Evolutionary conservation across 1,284 basidiomycete species (phyloP).

Genomic region (Apiotrichum domesticum): DNA sequence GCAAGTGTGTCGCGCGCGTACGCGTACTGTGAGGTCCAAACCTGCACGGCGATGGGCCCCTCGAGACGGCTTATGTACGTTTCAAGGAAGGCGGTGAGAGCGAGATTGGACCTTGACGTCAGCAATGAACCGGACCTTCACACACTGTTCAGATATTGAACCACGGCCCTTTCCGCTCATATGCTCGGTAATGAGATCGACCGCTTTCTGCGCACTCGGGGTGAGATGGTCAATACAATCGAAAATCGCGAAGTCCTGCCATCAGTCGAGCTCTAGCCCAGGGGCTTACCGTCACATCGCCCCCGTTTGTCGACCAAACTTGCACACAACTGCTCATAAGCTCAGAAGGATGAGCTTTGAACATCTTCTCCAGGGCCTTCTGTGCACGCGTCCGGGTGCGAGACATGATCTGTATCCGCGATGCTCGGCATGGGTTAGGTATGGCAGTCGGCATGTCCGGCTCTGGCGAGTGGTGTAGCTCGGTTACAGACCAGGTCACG

Average conservation of each 20-base stretch:
- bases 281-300: slow-evolving; percentile 22
- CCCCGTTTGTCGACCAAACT: slow-evolving; percentile 30
- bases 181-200: slow-evolving; percentile 81
- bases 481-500: slow-evolving; percentile 33
- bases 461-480: background rate
- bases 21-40: slow-evolving; percentile 75
- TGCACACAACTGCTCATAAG: slow-evolving; percentile 58
- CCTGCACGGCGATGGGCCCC: slow-evolving; percentile 80
- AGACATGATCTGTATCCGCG: slow-evolving; percentile 39
- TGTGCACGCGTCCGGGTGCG: slow-evolving; percentile 57
- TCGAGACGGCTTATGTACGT: slow-evolving; percentile 79
- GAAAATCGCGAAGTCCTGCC: slow-evolving; percentile 55
- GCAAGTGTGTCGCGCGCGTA: slow-evolving; percentile 72
- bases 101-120: slow-evolving; percentile 49
- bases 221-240: slow-evolving; percentile 78
- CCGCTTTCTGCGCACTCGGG: slow-evolving; percentile 77
- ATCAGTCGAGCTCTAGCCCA: background rate
- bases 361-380: slow-evolving; percentile 77
- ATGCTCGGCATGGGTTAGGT: background rate
- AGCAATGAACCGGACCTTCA: slow-evolving; percentile 49
- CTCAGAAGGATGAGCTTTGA: slow-evolving; percentile 69
- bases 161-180: slow-evolving; percentile 48
- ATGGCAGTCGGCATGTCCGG: background rate
- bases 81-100: slow-evolving; percentile 62
- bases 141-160: slow-evolving; percentile 55